These are phyloP conservation scores for Plectranthus barbatus DNA, from an alignment of 257 asterid genomes.

Conservation along the genomic window DNA sequence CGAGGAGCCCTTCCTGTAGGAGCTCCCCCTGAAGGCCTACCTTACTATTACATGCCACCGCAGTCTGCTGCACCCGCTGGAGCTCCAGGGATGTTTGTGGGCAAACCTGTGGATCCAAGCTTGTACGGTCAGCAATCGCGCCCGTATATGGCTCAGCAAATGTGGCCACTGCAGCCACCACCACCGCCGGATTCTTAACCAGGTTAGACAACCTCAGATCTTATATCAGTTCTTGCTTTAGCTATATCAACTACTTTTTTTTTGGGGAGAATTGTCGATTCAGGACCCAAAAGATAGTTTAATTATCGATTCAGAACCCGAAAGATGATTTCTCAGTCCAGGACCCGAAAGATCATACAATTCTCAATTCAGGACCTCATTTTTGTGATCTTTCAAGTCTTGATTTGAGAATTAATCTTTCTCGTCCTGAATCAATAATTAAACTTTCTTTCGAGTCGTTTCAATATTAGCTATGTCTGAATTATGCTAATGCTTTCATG, in stretches of 20 bases:
- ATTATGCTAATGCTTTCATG: background rate
- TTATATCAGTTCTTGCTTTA: too few species aligned
- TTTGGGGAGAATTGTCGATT: too few species aligned
- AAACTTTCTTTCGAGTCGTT: too few species aligned
- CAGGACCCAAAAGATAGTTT: too few species aligned
- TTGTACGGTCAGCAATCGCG: conserved; percentile 76
- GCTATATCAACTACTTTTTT: background rate
- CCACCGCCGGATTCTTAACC: conserved; percentile 71
- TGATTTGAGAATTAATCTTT: too few species aligned
- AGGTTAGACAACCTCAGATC: conserved; percentile 19
- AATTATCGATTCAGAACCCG: too few species aligned
- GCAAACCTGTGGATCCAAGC: conserved; percentile 79
- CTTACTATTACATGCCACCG: conserved; percentile 76
- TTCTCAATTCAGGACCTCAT: too few species aligned
- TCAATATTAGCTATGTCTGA: background rate
- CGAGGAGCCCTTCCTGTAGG: conserved; percentile 80
- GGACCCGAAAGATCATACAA: too few species aligned
- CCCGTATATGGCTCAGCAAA: conserved; percentile 77
- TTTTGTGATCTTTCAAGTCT: too few species aligned
- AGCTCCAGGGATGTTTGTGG: conserved; percentile 67
- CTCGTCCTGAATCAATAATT: too few species aligned
- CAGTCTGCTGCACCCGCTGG: conserved; percentile 58
- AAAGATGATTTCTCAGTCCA: too few species aligned
- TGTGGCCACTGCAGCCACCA: conserved; percentile 86
- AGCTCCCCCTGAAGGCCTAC: conserved; percentile 72